phyloP scores from a whole-genome alignment of 1,284 basidiomycete genomes.

The Jaminaea rosea region DNA sequence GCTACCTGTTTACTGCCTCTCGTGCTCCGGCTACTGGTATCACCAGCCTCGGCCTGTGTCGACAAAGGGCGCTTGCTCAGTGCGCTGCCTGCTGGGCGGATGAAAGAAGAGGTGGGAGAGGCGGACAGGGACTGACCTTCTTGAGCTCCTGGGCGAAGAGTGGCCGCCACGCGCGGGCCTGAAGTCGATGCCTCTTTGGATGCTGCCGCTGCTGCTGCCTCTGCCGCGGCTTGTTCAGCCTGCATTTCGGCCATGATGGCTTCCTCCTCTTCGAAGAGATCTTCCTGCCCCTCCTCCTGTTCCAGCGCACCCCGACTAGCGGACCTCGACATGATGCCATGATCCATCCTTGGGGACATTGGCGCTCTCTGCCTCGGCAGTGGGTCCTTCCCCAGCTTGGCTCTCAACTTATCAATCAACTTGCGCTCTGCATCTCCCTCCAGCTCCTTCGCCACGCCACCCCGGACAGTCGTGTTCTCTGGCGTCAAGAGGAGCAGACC shows the following conservation, averaged over 20 bases:
- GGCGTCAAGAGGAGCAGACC: not conserved
- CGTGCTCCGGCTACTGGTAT: not conserved
- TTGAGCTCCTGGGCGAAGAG: too few relatives aligned
- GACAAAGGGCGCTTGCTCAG: too few relatives aligned
- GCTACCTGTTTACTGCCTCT: conserved; percentile 49
- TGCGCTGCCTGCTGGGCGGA: too few relatives aligned
- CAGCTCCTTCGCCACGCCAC: not conserved
- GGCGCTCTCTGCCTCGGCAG: conserved; percentile 51
- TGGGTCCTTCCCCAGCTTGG: conserved; percentile 73
- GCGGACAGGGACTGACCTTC: too few relatives aligned
- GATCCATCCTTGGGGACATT: conserved; percentile 8
- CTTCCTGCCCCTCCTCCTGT: not conserved
- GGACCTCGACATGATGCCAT: not conserved
- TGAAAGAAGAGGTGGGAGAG: too few relatives aligned
- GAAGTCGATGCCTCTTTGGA: not conserved
- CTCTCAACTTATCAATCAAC: conserved; percentile 58
- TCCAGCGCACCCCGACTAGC: not conserved
- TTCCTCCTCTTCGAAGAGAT: conserved; percentile 42
- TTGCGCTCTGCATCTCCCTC: not conserved
- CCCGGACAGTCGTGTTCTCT: not conserved
- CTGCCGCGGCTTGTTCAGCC: not conserved
- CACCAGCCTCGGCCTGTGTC: too few relatives aligned
- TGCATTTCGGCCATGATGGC: conserved; percentile 64
- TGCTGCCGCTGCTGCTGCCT: not conserved
- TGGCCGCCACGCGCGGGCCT: too few relatives aligned